Base-by-base conservation (phyloP, 2,329 filamentous ascomycete species). In the Fonsecaea erecta region DNA sequence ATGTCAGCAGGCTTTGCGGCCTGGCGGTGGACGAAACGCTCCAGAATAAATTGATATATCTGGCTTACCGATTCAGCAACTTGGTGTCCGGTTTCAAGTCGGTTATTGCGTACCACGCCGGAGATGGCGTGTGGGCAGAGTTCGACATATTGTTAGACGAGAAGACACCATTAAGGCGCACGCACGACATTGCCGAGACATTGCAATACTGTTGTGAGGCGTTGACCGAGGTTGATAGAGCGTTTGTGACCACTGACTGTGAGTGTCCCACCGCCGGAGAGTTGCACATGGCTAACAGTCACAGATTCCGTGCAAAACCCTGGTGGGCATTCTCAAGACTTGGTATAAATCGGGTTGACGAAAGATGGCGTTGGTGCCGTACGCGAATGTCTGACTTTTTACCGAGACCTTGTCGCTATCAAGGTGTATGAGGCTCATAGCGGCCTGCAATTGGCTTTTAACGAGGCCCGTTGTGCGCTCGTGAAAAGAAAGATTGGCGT, bases 101-200 rank as follows among this genome's bases (percentile, higher is more conserved):
- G 14, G 74, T 86, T 40, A 84, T 80, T 63, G 83, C 84, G 0
- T 88, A 89, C 69, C 86, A 88, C 71, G 82, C 84, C 0, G 86
- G 86, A 12, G 86, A 89, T 70, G 85, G 85, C 6, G 79, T 88
- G 1, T 88, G 86, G 80, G 85, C 86, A 0, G 86, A 89, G 73
- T 82, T 86, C 24, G 86, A 88, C 68, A 80, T 88, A 21, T 75
- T 89, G 37, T 76, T 88, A 69, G 81, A 84, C 52, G 81, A 83
- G 69, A 78, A 83, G 53, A 83, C 82, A 43, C 82, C 78, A 56
- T 70, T 88, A 58, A 80, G 80, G 52, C 79, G 77, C 58, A 81
- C 80, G 14, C 86, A 89, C 68, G 86, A 89, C 73, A 77, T 88
- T 46, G 84, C 85, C 0, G 86, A 89, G 77, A 87, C 85, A 2